A percentile compares a stretch with the other conserved stretches of the same genome.
Conservation (phyloP, 2,329 filamentous ascomycete genomes). For the Fusarium pseudoanthophilum region DNA sequence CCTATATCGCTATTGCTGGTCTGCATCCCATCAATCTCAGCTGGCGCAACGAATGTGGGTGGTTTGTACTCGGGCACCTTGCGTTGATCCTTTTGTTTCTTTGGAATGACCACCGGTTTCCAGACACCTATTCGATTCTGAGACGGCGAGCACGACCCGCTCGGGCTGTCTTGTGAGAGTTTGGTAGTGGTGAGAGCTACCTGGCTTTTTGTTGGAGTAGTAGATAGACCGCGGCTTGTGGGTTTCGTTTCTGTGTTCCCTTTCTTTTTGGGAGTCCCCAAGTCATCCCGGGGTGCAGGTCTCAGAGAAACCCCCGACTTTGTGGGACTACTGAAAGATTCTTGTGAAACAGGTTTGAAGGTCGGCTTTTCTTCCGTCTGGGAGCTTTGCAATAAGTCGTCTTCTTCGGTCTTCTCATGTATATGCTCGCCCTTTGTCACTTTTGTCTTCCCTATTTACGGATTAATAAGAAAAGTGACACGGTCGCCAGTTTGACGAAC, state of each 20-base stretch:
- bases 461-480: constrained; percentile 2
- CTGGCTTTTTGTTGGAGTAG: constrained; percentile 26
- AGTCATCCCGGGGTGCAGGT: constrained; percentile 7
- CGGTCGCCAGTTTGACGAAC: constrained; percentile 9
- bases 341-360: constrained; percentile 20
- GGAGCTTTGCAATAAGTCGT: constrained; percentile 6
- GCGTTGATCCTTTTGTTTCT: neutral
- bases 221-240: constrained; percentile 12
- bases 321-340: constrained; percentile 29
- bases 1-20: neutral
- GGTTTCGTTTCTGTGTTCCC: neutral
- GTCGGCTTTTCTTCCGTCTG: constrained; percentile 11
- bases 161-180: constrained; percentile 17
- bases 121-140: constrained; percentile 6
- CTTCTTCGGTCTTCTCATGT: neutral
- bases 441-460: constrained; percentile 1
- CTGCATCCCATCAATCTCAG: constrained; percentile 13
- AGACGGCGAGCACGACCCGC: constrained; percentile 2
- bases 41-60: constrained; percentile 19
- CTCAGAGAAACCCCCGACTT: constrained; percentile 11
- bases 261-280: constrained; percentile 25
- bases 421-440: neutral
- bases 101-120: neutral
- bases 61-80: constrained; percentile 3
- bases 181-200: neutral